Base-by-base conservation (phyloP, 805 yeast genomes). In the Candida namnaoensis region DNA sequence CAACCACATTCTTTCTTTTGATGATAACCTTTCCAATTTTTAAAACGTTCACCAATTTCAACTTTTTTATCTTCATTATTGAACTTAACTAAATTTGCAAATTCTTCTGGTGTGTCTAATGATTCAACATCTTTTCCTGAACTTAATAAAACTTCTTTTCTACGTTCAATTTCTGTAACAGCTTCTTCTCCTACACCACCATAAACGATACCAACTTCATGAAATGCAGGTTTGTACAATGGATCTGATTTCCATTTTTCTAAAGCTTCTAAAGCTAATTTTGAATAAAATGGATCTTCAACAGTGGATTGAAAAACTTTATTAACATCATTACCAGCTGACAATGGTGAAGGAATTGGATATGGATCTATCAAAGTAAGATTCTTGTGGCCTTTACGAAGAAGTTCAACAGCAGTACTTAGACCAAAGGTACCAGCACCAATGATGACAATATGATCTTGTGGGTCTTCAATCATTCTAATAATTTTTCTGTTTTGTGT, bases 391-490 rank as follows among this genome's bases (percentile, higher is more conserved):
- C 69, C 70, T 28, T 56, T 52, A 4, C 65, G 51, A 1, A 58
- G 47, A 8, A 69, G 51, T 35, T 62, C 60, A 3, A 68, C 46
- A 3, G 66, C 69, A 0, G 72, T 66, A 5, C 71, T 66, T 7
- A 69, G 56, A 5, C 74, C 74, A 49, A 65, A 68, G 0, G 69
- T 65, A 2, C 73, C 72, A 28, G 69, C 68, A 4, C 74, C 74
- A n/a, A 68, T 53, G 24, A 65, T 56, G 5, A 65, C 48, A 15
- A 61, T 47, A n/a, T 39, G 40, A 14, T 39, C 35, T 13, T 47
- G 35, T 28, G 42, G 39, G 10, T 30, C 32, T 12, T n/a, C n/a
- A n/a, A n/a, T n/a, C n/a, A n/a, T n/a, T n/a, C n/a, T n/a, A n/a
- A n/a, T n/a, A n/a, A n/a, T n/a, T n/a, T n/a, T n/a, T n/a, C n/a